Conservation (phyloP, 148 eudicot species). For the Diospyros kaki region DNA sequence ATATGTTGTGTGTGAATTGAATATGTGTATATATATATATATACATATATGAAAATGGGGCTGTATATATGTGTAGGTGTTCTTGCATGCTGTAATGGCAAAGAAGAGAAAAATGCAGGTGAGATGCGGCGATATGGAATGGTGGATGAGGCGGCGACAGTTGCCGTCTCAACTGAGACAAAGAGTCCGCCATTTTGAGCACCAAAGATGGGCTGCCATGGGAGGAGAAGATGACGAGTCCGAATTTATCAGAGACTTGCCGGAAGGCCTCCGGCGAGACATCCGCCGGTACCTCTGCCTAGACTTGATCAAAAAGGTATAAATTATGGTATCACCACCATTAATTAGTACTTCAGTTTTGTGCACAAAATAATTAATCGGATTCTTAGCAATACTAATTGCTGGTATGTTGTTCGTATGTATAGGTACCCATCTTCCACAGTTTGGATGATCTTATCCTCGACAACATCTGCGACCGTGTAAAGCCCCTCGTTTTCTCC, state of each 20-base stretch:
- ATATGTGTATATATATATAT: neutral
- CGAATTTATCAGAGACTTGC: slow-evolving; percentile 34
- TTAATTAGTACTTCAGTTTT: too few species aligned
- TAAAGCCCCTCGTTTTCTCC: slow-evolving; percentile 32
- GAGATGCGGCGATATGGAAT: slow-evolving; percentile 32
- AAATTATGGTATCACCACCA: too few species aligned
- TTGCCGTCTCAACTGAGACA: slow-evolving; percentile 27
- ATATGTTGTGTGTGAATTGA: too few species aligned
- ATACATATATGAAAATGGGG: neutral
- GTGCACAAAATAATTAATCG: too few species aligned
- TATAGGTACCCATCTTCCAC: slow-evolving; percentile 39
- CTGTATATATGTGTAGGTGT: slow-evolving; percentile 19
- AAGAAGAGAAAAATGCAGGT: slow-evolving; percentile 29
- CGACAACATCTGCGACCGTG: slow-evolving; percentile 47
- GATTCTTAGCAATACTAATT: too few species aligned
- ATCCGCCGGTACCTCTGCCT: slow-evolving; percentile 41
- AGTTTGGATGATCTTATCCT: slow-evolving; percentile 43
- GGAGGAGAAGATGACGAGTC: slow-evolving; percentile 36
- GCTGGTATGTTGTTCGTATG: neutral
- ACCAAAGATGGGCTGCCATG: slow-evolving; percentile 28
- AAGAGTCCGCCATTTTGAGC: slow-evolving; percentile 33
- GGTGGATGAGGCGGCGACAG: slow-evolving; percentile 48
- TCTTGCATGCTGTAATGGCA: slow-evolving; percentile 28
- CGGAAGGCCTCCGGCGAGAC: slow-evolving; percentile 42
- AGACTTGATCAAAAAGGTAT: slow-evolving; percentile 37